Evolutionary conservation across 108 stramenopile species (phyloP), one percentile per base, ranked within the genome.

Genomic region (Halocafeteria seosinensis): DNA sequence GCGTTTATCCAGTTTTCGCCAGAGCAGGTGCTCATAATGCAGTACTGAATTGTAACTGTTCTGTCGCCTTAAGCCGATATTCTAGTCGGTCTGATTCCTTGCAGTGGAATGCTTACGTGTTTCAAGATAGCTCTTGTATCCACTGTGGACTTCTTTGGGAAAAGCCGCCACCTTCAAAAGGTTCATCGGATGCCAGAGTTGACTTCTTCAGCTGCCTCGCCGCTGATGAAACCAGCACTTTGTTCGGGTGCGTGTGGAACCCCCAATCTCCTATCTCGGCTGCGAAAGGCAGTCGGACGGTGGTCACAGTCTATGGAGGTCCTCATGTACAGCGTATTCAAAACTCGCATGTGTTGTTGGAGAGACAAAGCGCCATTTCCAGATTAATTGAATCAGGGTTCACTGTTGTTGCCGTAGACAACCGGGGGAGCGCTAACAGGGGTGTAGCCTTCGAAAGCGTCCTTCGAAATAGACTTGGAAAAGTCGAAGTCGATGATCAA

Each of bases 401-500:
- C 72, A 85, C 85, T 37, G 93, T 94, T 26, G 75, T 94, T 38
- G 92, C 89, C 61, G 89, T 88, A 50, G 93, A 94, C 82, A 91
- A 91, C 70, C 74, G 93, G 0, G 93, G 93, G 9, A 84, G 84
- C 24, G 76, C 68, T n/a, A 31, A 87, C 9, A 84, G 93, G 25
- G 93, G 93, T 21, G 38, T 84, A 3, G 74, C 70, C 12, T 94
- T 91, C 69, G 93, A 94, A 73, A 79, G 73, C 4, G 85, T 81
- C 33, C 76, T 91, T 17, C 71, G 80, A 38, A 63, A 71, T 26
- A 66, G 77, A 1, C 65, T 94, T 66, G 93, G 93, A 3, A 64
- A 73, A 34, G 50, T 86, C n/a, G 92, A 94, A 66, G 85, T 94
- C 8, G 62, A 81, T 28, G 92, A 94, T 70, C 90, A 94, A 69